Conservation (phyloP, 495 filamentous ascomycete genomes). For the Umbilicaria muhlenbergii region DNA sequence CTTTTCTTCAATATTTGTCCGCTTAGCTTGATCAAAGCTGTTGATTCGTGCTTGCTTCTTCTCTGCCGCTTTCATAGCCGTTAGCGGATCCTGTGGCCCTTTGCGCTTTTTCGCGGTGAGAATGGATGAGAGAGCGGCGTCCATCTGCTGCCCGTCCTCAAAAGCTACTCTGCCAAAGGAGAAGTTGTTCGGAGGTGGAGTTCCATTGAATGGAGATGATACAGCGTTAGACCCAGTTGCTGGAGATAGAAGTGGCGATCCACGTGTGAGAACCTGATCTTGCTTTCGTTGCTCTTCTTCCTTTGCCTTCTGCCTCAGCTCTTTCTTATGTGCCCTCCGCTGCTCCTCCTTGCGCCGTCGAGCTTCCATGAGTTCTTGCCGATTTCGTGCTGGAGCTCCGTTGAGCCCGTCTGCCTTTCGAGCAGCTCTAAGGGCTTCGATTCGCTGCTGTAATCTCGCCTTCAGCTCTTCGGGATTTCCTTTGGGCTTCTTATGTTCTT, state of each 20-base stretch:
- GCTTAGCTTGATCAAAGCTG: constrained; percentile 58
- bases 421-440: constrained; percentile 64
- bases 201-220: neutral
- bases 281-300: constrained; percentile 55
- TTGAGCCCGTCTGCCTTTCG: constrained; percentile 72
- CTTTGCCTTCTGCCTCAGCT: constrained; percentile 54
- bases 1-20: constrained; percentile 76
- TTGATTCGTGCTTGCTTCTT: constrained; percentile 60
- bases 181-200: constrained; percentile 46
- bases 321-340: constrained; percentile 76
- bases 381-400: constrained; percentile 60
- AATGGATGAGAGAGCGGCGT: constrained; percentile 46
- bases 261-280: constrained; percentile 49
- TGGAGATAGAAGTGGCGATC: constrained; percentile 34
- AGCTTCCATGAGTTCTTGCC: constrained; percentile 80
- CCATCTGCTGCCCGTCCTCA: constrained; percentile 62
- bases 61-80: constrained; percentile 50
- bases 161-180: constrained; percentile 80
- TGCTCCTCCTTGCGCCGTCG: constrained; percentile 74
- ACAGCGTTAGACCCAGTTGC: constrained; percentile 9
- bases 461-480: constrained; percentile 53
- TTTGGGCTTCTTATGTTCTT: constrained; percentile 32
- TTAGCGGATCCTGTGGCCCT: constrained; percentile 66
- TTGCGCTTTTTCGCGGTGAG: constrained; percentile 45
- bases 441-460: constrained; percentile 59